Evolutionary conservation across 225 moss, liverwort and hornwort species (phyloP).

Genomic region (Neckera pumila): DNA sequence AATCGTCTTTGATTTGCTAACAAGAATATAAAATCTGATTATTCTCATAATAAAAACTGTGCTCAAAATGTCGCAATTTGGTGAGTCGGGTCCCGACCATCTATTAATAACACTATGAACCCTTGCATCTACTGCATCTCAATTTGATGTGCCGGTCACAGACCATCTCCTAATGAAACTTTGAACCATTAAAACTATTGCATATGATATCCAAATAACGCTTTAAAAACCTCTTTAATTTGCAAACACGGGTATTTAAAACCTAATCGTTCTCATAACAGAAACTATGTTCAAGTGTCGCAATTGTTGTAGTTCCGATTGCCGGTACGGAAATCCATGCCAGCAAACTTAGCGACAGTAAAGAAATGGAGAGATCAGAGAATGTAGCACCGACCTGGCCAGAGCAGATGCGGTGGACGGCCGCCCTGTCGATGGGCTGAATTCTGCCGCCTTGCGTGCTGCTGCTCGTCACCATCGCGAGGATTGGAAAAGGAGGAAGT

Average conservation of each 20-base stretch:
- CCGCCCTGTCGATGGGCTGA: conserved; percentile 60
- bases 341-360: background rate
- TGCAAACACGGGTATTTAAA: background rate
- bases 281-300: background rate
- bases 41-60: no score
- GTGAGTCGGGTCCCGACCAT: background rate
- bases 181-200: background rate
- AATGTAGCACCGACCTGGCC: conserved; percentile 29
- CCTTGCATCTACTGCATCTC: background rate
- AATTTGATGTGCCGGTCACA: background rate
- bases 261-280: background rate
- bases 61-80: background rate
- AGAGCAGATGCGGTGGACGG: conserved; percentile 85
- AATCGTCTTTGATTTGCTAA: no score
- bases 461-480: conserved; percentile 31
- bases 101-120: background rate
- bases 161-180: background rate
- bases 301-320: background rate
- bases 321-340: background rate
- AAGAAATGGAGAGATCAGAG: background rate
- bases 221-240: background rate
- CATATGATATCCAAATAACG: background rate
- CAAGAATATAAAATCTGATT: no score
- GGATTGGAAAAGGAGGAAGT: background rate
- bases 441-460: conserved; percentile 27